Percentiles rank a stretch among this genome's conserved stretches.
These are phyloP conservation scores for Rhynchospora tenuis DNA, from an alignment of 176 grass and related monocot genomes.

Conservation along the genomic window DNA sequence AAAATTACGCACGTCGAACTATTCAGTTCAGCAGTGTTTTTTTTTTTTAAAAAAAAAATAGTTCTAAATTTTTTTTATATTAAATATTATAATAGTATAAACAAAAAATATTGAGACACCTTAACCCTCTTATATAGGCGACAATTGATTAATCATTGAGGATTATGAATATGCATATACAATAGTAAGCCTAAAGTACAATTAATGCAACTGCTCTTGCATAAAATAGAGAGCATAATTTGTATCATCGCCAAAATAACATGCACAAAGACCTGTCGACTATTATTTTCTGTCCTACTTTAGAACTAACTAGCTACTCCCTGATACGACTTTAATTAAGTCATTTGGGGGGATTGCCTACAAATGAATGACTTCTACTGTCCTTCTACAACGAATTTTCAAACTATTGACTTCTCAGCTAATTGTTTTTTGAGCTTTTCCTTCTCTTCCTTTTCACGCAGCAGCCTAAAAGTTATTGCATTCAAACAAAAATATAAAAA, in stretches of 20 bases:
- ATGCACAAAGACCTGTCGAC: conserved; percentile 10
- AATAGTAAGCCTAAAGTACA: neutral
- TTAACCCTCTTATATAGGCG: too few relatives aligned
- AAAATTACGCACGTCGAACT: too few relatives aligned
- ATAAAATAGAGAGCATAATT: conserved; percentile 11
- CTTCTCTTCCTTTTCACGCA: conserved; percentile 67
- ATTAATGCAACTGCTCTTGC: neutral
- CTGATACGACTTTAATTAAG: neutral
- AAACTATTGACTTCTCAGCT: conserved; percentile 32
- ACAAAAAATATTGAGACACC: too few relatives aligned
- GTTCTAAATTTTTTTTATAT: too few relatives aligned
- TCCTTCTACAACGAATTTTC: neutral
- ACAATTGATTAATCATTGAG: neutral
- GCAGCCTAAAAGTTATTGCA: conserved; percentile 41
- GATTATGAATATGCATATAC: neutral
- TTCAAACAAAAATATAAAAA: neutral
- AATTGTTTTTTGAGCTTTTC: conserved; percentile 75
- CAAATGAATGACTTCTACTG: conserved; percentile 3
- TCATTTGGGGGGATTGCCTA: neutral
- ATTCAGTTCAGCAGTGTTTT: too few relatives aligned
- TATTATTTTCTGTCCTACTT: conserved; percentile 15
- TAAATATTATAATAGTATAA: too few relatives aligned
- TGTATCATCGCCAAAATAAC: neutral
- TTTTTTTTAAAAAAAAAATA: too few relatives aligned
- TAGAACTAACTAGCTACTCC: neutral